Percentiles rank a stretch among this genome's conserved stretches.
Conservation (phyloP, 352 stramenopile genomes). For the Vaucheria bursata region DNA sequence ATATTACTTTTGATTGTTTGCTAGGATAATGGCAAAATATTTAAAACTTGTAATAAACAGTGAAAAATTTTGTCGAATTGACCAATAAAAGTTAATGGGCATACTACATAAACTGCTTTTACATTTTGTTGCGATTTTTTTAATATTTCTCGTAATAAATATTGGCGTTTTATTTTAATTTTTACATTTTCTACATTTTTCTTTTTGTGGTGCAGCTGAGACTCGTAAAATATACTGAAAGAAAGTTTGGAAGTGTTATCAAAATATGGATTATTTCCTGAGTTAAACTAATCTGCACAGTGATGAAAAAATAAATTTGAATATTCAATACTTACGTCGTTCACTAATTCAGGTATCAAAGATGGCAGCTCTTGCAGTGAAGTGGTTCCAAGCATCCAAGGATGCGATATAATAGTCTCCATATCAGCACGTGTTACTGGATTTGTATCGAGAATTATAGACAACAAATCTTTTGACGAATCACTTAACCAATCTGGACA, state of each 20-base stretch:
- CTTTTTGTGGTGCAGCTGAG: too few relatives aligned
- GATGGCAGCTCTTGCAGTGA: not conserved
- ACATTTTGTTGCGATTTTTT: too few relatives aligned
- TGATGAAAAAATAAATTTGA: not conserved
- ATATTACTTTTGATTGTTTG: too few relatives aligned
- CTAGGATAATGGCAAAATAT: too few relatives aligned
- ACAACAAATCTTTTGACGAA: slow-evolving; percentile 20
- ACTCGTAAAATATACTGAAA: not conserved
- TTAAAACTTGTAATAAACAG: too few relatives aligned
- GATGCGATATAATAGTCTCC: slow-evolving; percentile 12
- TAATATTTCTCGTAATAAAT: too few relatives aligned
- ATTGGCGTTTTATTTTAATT: too few relatives aligned
- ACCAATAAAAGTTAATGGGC: too few relatives aligned
- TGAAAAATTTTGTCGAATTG: too few relatives aligned
- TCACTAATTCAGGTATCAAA: not conserved
- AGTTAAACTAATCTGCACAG: slow-evolving; percentile 4
- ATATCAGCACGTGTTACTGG: slow-evolving; percentile 20
- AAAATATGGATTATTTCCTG: too few relatives aligned
- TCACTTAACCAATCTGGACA: slow-evolving; percentile 20
- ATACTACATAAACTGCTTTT: too few relatives aligned
- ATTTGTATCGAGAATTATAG: slow-evolving; percentile 33
- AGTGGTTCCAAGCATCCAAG: slow-evolving; percentile 15
- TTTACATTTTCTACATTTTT: too few relatives aligned
- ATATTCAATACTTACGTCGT: slow-evolving; percentile 12
- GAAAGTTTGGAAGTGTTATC: not conserved